A percentile compares a stretch with the other conserved stretches of the same genome.
phyloP scores from a whole-genome alignment of 305 asterid species.

The Fraxinus baroniana region DNA sequence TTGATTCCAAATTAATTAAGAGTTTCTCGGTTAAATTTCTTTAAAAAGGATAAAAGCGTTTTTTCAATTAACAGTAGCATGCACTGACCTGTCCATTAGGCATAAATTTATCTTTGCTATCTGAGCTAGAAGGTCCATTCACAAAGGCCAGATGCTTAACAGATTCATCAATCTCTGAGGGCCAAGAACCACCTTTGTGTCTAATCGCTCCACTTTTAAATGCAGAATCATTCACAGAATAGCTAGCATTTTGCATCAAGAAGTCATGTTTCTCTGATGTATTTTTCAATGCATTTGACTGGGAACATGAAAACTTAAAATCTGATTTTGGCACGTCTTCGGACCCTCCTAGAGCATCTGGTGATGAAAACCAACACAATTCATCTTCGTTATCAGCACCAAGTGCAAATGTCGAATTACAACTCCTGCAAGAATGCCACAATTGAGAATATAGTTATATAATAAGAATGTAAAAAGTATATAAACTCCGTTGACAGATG shows the following conservation, averaged over 20 bases:
- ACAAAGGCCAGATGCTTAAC: slow-evolving; percentile 34
- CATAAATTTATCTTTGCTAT: slow-evolving; percentile 37
- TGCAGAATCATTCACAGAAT: slow-evolving; percentile 35
- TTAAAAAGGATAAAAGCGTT: slow-evolving; percentile 9
- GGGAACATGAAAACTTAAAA: slow-evolving; percentile 46
- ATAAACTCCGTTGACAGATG: slow-evolving; percentile 4
- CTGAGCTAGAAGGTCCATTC: slow-evolving; percentile 34
- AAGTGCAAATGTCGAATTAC: slow-evolving; percentile 82
- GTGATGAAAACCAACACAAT: slow-evolving; percentile 66
- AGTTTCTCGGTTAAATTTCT: slow-evolving; percentile 13
- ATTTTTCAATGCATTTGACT: slow-evolving; percentile 36
- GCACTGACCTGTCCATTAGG: slow-evolving; percentile 43
- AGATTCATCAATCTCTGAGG: slow-evolving; percentile 34
- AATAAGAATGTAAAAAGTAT: slow-evolving; percentile 19
- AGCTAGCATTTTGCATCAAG: slow-evolving; percentile 25
- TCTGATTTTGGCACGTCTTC: slow-evolving; percentile 45
- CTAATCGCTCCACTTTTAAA: slow-evolving; percentile 31
- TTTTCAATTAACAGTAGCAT: slow-evolving; percentile 1
- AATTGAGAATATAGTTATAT: slow-evolving; percentile 13
- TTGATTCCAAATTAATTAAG: slow-evolving; percentile 11
- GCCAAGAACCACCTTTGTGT: slow-evolving; percentile 44
- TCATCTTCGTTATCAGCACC: slow-evolving; percentile 61
- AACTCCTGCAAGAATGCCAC: slow-evolving; percentile 49
- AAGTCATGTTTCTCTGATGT: slow-evolving; percentile 35
- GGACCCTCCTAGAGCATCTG: slow-evolving; percentile 51